Evolutionary conservation across 768 basidiomycete genomes (phyloP).

Genomic region (Lepiota venenata): DNA sequence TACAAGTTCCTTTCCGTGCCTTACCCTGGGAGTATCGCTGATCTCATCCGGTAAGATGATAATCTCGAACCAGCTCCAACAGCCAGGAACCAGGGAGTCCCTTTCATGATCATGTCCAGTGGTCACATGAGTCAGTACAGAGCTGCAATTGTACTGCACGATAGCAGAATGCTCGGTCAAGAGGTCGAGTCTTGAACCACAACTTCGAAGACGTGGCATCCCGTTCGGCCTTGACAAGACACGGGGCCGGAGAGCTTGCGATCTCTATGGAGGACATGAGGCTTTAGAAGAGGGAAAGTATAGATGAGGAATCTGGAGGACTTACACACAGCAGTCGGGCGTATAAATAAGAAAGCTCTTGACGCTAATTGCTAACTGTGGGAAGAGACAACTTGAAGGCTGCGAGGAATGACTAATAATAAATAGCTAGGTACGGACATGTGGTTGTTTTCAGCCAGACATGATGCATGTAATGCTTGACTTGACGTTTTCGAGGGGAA

Average conservation of each 20-base stretch:
- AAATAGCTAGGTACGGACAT: neutral
- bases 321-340: neutral
- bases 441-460: neutral
- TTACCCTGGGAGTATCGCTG: conserved; percentile 8
- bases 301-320: too few species aligned
- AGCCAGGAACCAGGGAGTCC: neutral
- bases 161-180: conserved; percentile 18
- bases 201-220: conserved; percentile 13
- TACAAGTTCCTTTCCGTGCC: conserved; percentile 15
- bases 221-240: conserved; percentile 11
- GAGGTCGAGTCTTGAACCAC: conserved; percentile 23
- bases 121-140: conserved; percentile 20
- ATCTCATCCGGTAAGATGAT: conserved; percentile 13
- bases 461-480: neutral
- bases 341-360: neutral
- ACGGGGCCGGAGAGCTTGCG: conserved; percentile 12
- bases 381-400: too few species aligned
- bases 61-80: conserved; percentile 21
- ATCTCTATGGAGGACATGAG: conserved; percentile 17
- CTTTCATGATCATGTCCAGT: conserved; percentile 16
- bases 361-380: neutral
- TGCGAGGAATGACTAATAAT: neutral
- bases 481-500: too few species aligned
- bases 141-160: conserved; percentile 21
- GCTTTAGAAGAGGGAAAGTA: neutral